Conservation (phyloP, 495 filamentous ascomycete genomes). For the Poronia punctata region DNA sequence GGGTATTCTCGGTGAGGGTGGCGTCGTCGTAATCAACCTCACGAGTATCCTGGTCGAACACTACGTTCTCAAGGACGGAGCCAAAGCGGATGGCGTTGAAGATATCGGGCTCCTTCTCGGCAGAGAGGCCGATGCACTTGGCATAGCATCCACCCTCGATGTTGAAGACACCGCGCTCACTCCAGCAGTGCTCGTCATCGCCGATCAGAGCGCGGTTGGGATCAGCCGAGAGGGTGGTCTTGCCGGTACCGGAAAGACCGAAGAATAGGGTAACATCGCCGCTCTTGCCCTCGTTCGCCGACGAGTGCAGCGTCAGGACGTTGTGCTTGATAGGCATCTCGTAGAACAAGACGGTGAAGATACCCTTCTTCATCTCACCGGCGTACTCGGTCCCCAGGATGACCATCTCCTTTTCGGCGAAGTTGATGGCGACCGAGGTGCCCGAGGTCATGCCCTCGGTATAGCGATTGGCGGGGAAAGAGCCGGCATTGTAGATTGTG, state of each 20-base stretch:
- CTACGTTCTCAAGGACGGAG: constrained; percentile 95
- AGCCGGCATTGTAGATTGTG: constrained; percentile 98
- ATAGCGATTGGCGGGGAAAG: constrained; percentile 97
- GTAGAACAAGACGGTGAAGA: constrained; percentile 99
- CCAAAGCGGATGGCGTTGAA: constrained; percentile 94
- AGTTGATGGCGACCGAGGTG: constrained; percentile 73
- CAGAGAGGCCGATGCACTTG: constrained; percentile 96
- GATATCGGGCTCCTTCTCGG: constrained; percentile 98
- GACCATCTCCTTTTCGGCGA: constrained; percentile 82
- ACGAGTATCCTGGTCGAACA: constrained; percentile 87
- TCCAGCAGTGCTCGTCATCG: constrained; percentile 99
- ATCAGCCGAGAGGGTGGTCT: constrained; percentile 96
- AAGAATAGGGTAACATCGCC: constrained; percentile 98
- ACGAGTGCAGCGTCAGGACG: constrained; percentile 93
- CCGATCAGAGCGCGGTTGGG: constrained; percentile 94
- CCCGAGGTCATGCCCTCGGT: constrained; percentile 98
- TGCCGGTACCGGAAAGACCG: constrained; percentile 95
- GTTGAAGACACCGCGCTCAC: constrained; percentile 94
- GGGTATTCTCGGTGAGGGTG: constrained; percentile 96
- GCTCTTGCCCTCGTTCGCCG: constrained; percentile 79
- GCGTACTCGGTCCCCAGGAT: constrained; percentile 99
- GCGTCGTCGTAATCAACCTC: constrained; percentile 90
- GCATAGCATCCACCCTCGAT: constrained; percentile 99
- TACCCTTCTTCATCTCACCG: constrained; percentile 99
- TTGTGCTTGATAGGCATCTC: constrained; percentile 99